Conservation (phyloP, 352 stramenopile genomes). For the Phytophthora pistaciae region DNA sequence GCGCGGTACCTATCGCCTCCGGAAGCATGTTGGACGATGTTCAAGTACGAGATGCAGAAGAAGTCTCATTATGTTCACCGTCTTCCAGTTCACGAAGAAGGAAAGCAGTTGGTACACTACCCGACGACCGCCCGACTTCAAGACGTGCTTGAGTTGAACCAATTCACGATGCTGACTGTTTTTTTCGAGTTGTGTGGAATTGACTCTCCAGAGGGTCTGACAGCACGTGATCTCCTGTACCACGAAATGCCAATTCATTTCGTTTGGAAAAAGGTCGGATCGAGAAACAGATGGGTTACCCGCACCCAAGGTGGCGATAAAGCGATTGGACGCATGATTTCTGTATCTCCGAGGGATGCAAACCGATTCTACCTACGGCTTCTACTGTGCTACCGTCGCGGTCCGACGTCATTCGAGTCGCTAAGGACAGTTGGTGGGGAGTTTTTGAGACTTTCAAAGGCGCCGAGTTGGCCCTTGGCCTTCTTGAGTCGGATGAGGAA, state of each 20-base stretch:
- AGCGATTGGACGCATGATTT: conserved; percentile 14
- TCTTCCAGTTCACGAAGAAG: conserved; percentile 3
- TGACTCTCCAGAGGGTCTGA: too few species aligned
- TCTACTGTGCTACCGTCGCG: conserved; percentile 2
- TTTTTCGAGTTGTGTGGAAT: too few species aligned
- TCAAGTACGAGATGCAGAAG: conserved; percentile 11
- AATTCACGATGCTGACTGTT: too few species aligned
- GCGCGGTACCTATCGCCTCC: conserved; percentile 6
- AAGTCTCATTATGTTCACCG: conserved; percentile 4
- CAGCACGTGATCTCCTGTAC: too few species aligned
- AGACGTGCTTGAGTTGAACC: background rate
- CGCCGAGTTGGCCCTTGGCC: background rate
- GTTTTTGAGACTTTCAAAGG: background rate
- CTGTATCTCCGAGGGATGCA: background rate
- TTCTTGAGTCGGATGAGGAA: too few species aligned
- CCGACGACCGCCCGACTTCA: background rate
- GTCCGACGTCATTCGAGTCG: background rate
- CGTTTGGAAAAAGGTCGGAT: too few species aligned
- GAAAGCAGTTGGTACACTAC: background rate
- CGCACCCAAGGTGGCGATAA: background rate
- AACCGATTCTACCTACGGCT: conserved; percentile 8
- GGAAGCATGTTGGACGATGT: conserved; percentile 15
- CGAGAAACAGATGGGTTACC: too few species aligned
- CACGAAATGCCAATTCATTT: too few species aligned
- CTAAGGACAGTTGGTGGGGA: background rate